Percentiles rank a stretch among this genome's conserved stretches.
phyloP scores from a whole-genome alignment of 306 rosid genomes.

The Fagus sylvatica region DNA sequence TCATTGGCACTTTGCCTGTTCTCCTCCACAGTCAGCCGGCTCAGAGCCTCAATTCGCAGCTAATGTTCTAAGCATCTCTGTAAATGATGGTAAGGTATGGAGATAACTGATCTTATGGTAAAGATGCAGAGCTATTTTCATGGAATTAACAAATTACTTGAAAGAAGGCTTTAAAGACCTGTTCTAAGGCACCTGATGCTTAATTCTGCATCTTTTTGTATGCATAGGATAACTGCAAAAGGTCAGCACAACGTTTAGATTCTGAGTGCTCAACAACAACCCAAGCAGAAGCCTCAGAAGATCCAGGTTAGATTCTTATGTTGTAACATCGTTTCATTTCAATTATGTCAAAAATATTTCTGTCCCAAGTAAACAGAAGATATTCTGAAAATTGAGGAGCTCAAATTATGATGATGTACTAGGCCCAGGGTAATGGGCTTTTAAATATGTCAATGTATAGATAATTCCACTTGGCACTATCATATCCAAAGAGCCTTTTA shows the following conservation, averaged over 20 bases:
- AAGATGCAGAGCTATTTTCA: conserved; percentile 6
- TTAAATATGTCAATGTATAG: neutral
- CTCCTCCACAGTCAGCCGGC: conserved; percentile 30
- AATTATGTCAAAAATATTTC: neutral
- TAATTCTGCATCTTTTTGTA: neutral
- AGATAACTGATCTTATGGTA: neutral
- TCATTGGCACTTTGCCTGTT: conserved; percentile 25
- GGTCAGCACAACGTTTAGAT: conserved; percentile 2
- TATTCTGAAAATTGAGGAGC: neutral
- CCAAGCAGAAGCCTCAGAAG: conserved; percentile 30
- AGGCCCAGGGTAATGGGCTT: neutral
- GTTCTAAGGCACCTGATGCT: conserved; percentile 17
- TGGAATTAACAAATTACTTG: conserved; percentile 16
- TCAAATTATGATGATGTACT: neutral
- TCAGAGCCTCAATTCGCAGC: conserved; percentile 33
- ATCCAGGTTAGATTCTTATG: conserved; percentile 31
- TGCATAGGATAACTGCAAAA: conserved; percentile 23
- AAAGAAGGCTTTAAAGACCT: conserved; percentile 1
- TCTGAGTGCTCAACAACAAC: conserved; percentile 33
- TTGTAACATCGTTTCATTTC: neutral
- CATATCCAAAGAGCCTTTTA: conserved; percentile 1
- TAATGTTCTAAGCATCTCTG: conserved; percentile 21
- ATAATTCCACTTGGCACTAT: conserved; percentile 1
- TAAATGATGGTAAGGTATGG: conserved; percentile 30
- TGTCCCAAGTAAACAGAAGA: neutral